Percentiles rank a stretch among this genome's conserved stretches.
These are phyloP conservation scores for Chamaecyparis obtusa DNA, from an alignment of 75 land plant species.

Conservation along the genomic window DNA sequence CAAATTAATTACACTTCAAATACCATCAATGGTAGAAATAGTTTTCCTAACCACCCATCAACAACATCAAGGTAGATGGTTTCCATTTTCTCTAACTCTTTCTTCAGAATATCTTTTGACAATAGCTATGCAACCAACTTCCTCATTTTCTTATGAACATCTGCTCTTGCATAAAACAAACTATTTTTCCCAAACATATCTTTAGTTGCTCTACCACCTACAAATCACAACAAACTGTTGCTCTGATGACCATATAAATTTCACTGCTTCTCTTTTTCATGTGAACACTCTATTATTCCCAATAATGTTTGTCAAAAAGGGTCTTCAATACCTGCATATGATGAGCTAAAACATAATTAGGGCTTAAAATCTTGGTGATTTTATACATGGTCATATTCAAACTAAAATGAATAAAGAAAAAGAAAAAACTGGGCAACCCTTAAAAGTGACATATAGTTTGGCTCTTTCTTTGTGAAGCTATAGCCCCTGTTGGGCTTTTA, in stretches of 20 bases:
- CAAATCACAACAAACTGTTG: conserved; percentile 37
- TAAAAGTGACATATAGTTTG: neutral
- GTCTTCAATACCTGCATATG: conserved; percentile 35
- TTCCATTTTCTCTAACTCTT: neutral
- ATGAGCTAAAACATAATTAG: neutral
- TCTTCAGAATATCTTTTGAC: conserved; percentile 35
- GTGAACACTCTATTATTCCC: conserved; percentile 35
- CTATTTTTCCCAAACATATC: conserved; percentile 33
- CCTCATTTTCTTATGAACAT: conserved; percentile 38
- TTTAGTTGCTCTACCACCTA: conserved; percentile 26
- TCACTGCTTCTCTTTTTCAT: conserved; percentile 44
- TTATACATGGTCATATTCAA: neutral
- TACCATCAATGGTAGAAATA: too few relatives aligned
- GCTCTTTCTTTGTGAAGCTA: conserved; percentile 29
- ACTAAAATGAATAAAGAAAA: neutral
- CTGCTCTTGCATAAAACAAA: conserved; percentile 31
- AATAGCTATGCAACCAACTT: conserved; percentile 31
- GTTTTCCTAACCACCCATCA: too few relatives aligned
- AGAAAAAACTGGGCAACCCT: neutral
- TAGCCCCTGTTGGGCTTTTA: neutral
- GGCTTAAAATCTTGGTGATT: neutral
- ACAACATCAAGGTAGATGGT: too few relatives aligned
- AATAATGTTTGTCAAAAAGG: conserved; percentile 30
- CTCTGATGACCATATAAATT: conserved; percentile 35
- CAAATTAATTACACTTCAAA: too few relatives aligned